Base-by-base conservation (phyloP, 2,329 filamentous ascomycete genomes). In the Monilinia aucupariae region DNA sequence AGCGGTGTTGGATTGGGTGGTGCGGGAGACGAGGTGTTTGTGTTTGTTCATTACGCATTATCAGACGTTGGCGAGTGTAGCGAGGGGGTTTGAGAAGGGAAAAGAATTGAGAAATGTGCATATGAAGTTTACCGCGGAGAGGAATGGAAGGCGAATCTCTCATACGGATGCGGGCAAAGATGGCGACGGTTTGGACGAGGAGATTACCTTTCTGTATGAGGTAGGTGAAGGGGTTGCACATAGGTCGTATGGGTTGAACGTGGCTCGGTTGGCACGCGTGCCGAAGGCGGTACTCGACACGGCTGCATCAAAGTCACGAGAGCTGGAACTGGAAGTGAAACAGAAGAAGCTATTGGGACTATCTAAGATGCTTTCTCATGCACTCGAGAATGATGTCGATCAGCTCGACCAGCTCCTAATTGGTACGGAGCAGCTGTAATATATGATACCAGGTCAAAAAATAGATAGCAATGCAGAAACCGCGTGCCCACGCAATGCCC, bases 31-130 rank as follows among this genome's bases (percentile, higher is more conserved):
- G 0, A 81, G 82, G 60, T 91, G 91, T 66, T 80, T 97, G 53
- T 96, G 91, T 7, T 81, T 99, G 49, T 99, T 99, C 79, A 96
- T 99, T 75, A 99, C 94, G 4, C 94, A 99, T 77, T 99, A 99
- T 75, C 94, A 99, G 77, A 88, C 87, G 68, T 83, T 99, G 0
- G 85, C 86, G 12, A 78, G 79, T 53, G 82, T 96, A 66, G 88
- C 87, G 12, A 82, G 86, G 32, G 85, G 85, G 1, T 89, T 96
- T 64, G 79, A 80, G 17, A 75, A 80, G 8, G 80, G 82, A 3
- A 74, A 76, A 1, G 88, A 85, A 71, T 74, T 97, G 69, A 85
- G 82, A 69, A 97, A 97, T 74, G 90, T 97, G 53, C 94, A 99
- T 74, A 97, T 99, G 93, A 85, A 85, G 59, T 99, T 99, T 76